Conservation (phyloP, 176 grass and related monocot genomes). For the Neostapfia colusana region DNA sequence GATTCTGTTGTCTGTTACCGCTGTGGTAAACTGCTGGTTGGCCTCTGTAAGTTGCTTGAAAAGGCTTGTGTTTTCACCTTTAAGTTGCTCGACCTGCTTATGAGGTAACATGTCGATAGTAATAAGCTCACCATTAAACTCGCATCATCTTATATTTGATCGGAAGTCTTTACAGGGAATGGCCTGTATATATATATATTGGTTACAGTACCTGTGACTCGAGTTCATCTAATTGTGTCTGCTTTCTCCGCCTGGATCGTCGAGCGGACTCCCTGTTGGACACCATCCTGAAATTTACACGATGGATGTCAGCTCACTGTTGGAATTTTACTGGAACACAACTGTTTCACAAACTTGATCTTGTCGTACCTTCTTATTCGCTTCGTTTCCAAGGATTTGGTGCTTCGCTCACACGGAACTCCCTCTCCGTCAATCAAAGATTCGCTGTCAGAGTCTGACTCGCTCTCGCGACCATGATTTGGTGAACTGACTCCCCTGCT, state of each 20-base stretch:
- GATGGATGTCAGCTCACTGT: background rate
- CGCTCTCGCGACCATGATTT: slow-evolving; percentile 34
- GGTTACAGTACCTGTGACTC: slow-evolving; percentile 59
- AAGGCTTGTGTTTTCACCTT: slow-evolving; percentile 59
- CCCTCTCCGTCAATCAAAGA: slow-evolving; percentile 43
- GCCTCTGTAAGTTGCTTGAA: slow-evolving; percentile 66
- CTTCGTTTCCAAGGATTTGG: slow-evolving; percentile 39
- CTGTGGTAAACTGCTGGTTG: slow-evolving; percentile 71
- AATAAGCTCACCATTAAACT: background rate
- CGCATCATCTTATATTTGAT: background rate
- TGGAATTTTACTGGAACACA: background rate
- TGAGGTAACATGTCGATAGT: background rate
- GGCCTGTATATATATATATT: background rate
- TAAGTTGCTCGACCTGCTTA: slow-evolving; percentile 71
- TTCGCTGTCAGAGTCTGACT: slow-evolving; percentile 63
- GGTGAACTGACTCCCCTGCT: slow-evolving; percentile 12
- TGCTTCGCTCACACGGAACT: slow-evolving; percentile 47
- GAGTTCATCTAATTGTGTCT: slow-evolving; percentile 64
- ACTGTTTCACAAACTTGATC: background rate
- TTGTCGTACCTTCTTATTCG: slow-evolving; percentile 63
- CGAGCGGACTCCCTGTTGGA: slow-evolving; percentile 89
- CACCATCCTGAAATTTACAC: slow-evolving; percentile 64
- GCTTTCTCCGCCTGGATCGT: slow-evolving; percentile 80
- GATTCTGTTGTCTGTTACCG: slow-evolving; percentile 71
- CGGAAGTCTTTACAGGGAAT: background rate